phyloP scores from a whole-genome alignment of 176 grass and related monocot species.

The Aechmea fasciata region DNA sequence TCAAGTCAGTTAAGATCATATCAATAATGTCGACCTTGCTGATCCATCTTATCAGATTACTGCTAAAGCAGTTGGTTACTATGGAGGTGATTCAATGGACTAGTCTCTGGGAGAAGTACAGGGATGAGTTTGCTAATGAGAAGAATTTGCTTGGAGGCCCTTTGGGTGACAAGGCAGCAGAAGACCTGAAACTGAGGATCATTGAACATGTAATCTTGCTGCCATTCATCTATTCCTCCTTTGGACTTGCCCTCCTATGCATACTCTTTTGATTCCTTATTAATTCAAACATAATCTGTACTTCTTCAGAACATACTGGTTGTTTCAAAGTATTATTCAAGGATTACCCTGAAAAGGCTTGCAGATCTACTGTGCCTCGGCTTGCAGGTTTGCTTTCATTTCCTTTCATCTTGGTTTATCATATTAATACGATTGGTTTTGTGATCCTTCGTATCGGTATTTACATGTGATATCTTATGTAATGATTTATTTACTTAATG shows the following conservation, averaged over 20 bases:
- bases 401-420: not conserved
- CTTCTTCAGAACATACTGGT: constrained; percentile 89
- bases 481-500: too few relatives aligned
- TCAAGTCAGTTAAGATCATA: not conserved
- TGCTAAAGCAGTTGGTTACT: constrained; percentile 82
- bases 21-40: not conserved
- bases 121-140: constrained; percentile 70
- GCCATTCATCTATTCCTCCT: not conserved
- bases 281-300: constrained; percentile 3
- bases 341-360: constrained; percentile 80
- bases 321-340: constrained; percentile 90
- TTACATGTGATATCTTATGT: not conserved
- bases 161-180: constrained; percentile 58
- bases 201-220: constrained; percentile 68
- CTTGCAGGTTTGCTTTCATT: constrained; percentile 43
- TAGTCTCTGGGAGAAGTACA: constrained; percentile 61
- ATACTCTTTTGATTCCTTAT: constrained; percentile 13
- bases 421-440: not conserved
- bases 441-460: not conserved
- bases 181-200: constrained; percentile 80
- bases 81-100: constrained; percentile 99
- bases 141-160: constrained; percentile 73
- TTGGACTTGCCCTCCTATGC: not conserved
- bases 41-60: constrained; percentile 25
- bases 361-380: constrained; percentile 73